Evolutionary conservation across 306 rosid genomes (phyloP), one percentile per base, ranked within the genome.

Genomic region (Rubus idaeus): DNA sequence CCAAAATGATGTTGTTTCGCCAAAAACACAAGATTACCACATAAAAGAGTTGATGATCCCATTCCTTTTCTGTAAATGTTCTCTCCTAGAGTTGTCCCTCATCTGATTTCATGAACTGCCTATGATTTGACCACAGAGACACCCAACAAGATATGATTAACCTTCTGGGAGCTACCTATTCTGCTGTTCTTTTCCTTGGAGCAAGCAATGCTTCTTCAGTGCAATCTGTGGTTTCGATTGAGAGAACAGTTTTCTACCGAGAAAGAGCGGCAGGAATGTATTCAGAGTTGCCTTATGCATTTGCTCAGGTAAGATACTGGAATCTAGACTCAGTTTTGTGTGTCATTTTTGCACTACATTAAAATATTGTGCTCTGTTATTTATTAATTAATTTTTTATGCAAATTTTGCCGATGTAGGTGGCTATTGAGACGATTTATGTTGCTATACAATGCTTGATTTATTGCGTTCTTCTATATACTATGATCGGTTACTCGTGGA

Each of bases 241-340:
- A 88, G 65, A 87, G 93, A 82, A 87, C 85, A 3, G 93, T 90
- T 52, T 87, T 92, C 51, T 90, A 90, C 45, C 86, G 88, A 3
- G 97, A 92, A 88, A 88, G 88, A 75, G 93, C 96, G 0, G 91
- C 93, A 0, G 91, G 93, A 53, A 84, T 91, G 95, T 91, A 91
- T 62, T 83, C 92, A 13, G 89, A 71, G 58, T 51, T 89, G 37
- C 91, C 97, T 6, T 88, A 82, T 74, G 88, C 97, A 21, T 73
- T 92, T 47, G 90, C 89, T 16, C 97, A 90, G 87, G 96, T 90
- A 42, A 52, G 66, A 41, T 42, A 41, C 23, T 14, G 7, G 12
- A 39, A 18, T 21, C 18, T 4, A 56, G 10, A 57, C 50, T 71
- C 10, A 13, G 16, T 41, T 20, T 20, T 55, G 68, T 4, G 6